Evolutionary conservation across 1,284 basidiomycete species (phyloP), one percentile per base, ranked within the genome.

Genomic region (Ceratobasidium papillatum): DNA sequence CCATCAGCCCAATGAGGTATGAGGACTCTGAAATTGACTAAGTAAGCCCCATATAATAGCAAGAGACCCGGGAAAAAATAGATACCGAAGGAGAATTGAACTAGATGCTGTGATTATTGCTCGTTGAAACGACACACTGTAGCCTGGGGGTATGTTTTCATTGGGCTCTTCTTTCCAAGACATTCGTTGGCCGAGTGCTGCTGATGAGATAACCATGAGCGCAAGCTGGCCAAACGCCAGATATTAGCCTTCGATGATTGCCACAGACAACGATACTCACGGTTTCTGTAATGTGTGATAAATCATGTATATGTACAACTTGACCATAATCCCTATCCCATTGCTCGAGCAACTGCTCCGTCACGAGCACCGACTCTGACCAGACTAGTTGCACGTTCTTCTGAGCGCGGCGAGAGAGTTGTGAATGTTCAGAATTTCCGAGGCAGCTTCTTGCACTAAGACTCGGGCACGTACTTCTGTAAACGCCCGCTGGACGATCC

Each of bases 161-260:
- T 49, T 47, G 11, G 22, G 12, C 3, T 61, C 56, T 8, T 43
- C 30, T n/a, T 45, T 32, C 68, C 56, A 72, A 14, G 41, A 59
- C 30, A 72, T 34, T 2, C 68, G 38, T 36, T 41, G 68, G 17
- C 68, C 68, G 5, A 72, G 59, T 3, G 43, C 68, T 0, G 68
- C 68, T 5, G 68, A 34, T 22, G 56, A 61, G 27, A 72, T 51
- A n/a, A 72, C 68, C 38, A 72, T 56, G 19, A 72, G 68, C 17
- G 68, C 56, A 27, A 72, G 43, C 68, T 72, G 22, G n/a, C 41
- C 27, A 54, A 5, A 30, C 1, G 25, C 17, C 51, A 30, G 5
- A 2, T 30, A 54, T 43, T 22, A 56, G 19, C 2, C 9, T 54
- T 4, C 27, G 34, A 56, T n/a, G n/a, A n/a, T n/a, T n/a, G n/a